Base-by-base conservation (phyloP, 768 basidiomycete species). In the Fibroporia radiculosa region DNA sequence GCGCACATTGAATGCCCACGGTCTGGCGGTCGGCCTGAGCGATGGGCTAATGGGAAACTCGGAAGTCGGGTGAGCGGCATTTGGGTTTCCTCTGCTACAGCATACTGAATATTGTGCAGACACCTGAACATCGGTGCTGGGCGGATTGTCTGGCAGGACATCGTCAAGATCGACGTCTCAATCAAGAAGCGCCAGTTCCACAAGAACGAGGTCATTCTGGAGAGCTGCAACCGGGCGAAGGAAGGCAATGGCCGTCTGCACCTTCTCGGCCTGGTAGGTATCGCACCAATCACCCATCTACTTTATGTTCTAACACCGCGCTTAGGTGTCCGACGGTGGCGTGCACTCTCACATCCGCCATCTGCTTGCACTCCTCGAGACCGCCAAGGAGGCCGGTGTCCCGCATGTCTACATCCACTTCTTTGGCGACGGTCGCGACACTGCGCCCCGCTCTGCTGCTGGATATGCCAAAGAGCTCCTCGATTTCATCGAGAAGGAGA, bases 11-110 rank as follows among this genome's bases (percentile, higher is more conserved):
- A 68, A 76, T 13, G 93, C 93, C 2, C 90, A 93, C 51, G 93
- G 93, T 10, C 72, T 88, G n/a, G 84, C 92, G 5, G 93, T 96
- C 4, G 93, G 93, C 1, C 72, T 97, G 44, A 89, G 73, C 56
- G 93, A 96, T 34, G 93, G 93, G 0, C 76, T 96, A 43, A 97
- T 97, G 93, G 93, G 93, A 13, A 95, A 97, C 69, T 95, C 93
- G 2, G 93, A 97, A 67, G 93, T 96, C 51, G 93, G 93, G 89
- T 93, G 58, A 47, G 87, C 68, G 5, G 14, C 13, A 18, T 33
- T n/a, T 38, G 7, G 28, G 39, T 18, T 29, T 8, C 23, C 19
- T 33, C 28, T 31, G 11, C 4, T 24, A 11, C 16, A 26, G 33
- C 20, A 34, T 40, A 31, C 42, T 25, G 26, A 39, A 16, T 20